Conservation (phyloP, 2,329 filamentous ascomycete genomes). For the Dactylonectria macrodidyma region DNA sequence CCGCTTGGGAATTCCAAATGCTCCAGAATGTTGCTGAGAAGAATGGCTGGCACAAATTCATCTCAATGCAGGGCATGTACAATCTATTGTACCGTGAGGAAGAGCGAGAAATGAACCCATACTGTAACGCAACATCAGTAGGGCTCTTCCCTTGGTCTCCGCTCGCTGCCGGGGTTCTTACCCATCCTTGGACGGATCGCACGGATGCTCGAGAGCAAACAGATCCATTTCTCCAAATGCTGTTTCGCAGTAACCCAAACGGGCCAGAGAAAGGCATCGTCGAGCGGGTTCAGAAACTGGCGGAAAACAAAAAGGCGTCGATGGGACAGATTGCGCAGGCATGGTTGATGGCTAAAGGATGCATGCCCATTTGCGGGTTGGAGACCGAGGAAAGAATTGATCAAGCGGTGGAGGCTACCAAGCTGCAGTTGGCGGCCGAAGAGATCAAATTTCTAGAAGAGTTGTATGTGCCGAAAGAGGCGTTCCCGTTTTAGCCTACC, state of each 20-base stretch:
- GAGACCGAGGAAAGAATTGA: conserved; percentile 71
- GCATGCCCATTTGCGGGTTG: conserved; percentile 74
- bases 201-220: conserved; percentile 43
- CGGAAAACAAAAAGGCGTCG: conserved; percentile 67
- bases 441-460: conserved; percentile 72
- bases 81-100: conserved; percentile 72
- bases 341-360: conserved; percentile 69
- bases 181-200: conserved; percentile 24
- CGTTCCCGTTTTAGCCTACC: conserved; percentile 1
- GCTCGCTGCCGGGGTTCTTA: conserved; percentile 36
- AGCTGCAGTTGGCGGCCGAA: conserved; percentile 66
- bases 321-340: conserved; percentile 77
- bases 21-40: conserved; percentile 61
- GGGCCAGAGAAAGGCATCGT: conserved; percentile 44
- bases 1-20: conserved; percentile 19
- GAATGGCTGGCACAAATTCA: conserved; percentile 70
- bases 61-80: conserved; percentile 72
- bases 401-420: conserved; percentile 66
- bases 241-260: conserved; percentile 60
- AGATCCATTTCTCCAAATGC: conserved; percentile 49
- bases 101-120: conserved; percentile 61
- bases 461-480: conserved; percentile 2
- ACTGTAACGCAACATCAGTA: conserved; percentile 34
- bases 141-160: conserved; percentile 40
- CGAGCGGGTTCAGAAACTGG: conserved; percentile 64